Evolutionary conservation across 768 basidiomycete genomes (phyloP), one percentile per base, ranked within the genome.

Genomic region (Grammothele lineata): DNA sequence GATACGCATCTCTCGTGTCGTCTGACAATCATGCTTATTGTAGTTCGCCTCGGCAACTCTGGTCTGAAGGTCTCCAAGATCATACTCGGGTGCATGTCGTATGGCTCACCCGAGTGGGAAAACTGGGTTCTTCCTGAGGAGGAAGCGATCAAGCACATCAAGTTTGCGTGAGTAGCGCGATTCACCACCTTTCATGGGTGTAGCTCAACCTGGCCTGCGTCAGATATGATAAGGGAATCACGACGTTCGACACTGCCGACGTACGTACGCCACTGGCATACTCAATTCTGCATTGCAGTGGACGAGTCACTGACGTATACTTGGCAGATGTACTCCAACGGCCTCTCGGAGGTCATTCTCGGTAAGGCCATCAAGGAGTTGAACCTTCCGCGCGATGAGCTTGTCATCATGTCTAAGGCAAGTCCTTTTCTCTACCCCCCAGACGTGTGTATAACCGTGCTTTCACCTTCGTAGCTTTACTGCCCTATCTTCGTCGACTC

Each of bases 401-500:
- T 77, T 26, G 76, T 80, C 10, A 66, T 80, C 39, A 64, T 78
- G 60, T 77, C 76, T 42, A 81, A 80, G 67, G 62, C 63, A 27
- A 30, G 47, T 19, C 9, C 39, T 45, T 9, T 3, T 21, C 15
- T 57, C 57, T 23, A 45, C 23, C 26, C 27, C 26, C 18, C 15
- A 7, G 27, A 30, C 14, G 27, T 30, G 7, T 30, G 27, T 30
- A 14, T 7, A 7, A 30, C n/a, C n/a, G n/a, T 30, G 14, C 27
- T 7, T 30, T 30, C 14, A 30, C 27, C 8, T 30, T 30, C 39
- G 6, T 21, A 61, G 60, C 25, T 61, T 1, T 51, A 36, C 38
- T 43, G 30, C 11, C 36, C 51, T 4, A 48, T 64, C 4, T 21
- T 39, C 8, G 38, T 37, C 5, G 46, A 48, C 1, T 26, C 50